phyloP scores from a whole-genome alignment of 2,329 filamentous ascomycete species.

The Colletotrichum navitas region DNA sequence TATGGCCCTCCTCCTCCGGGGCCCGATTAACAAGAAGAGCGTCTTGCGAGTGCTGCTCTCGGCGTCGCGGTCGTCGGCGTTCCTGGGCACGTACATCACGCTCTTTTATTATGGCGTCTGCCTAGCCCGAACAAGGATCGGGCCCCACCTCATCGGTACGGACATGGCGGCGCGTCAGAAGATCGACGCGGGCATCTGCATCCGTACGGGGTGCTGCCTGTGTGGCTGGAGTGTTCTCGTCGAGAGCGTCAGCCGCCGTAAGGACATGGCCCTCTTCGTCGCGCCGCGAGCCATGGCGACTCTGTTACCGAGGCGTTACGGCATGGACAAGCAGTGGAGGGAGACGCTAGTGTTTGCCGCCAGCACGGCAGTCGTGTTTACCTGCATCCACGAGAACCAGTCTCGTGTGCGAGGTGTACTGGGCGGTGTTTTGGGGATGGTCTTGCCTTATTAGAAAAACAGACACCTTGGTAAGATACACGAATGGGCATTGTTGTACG shows the following conservation, averaged over 20 bases:
- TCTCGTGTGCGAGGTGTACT: constrained; percentile 75
- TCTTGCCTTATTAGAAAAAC: constrained; percentile 55
- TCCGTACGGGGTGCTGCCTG: constrained; percentile 77
- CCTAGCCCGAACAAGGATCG: constrained; percentile 78
- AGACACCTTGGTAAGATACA: neutral
- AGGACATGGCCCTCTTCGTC: constrained; percentile 85
- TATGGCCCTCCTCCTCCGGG: constrained; percentile 70
- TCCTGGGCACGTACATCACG: constrained; percentile 81
- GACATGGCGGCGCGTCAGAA: constrained; percentile 60
- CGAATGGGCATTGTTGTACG: neutral
- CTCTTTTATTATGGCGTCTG: constrained; percentile 91
- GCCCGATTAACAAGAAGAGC: constrained; percentile 59
- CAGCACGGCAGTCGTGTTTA: constrained; percentile 78
- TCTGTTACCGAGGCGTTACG: constrained; percentile 78
- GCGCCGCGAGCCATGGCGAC: constrained; percentile 82
- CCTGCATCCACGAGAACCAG: constrained; percentile 73
- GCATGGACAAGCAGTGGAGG: constrained; percentile 71
- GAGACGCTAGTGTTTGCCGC: constrained; percentile 75
- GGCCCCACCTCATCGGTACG: constrained; percentile 74
- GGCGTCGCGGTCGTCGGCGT: constrained; percentile 78
- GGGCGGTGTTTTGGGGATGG: constrained; percentile 68
- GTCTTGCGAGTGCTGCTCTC: constrained; percentile 65
- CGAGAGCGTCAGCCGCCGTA: constrained; percentile 73
- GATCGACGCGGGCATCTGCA: constrained; percentile 75
- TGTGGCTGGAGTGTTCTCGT: constrained; percentile 87